Evolutionary conservation across 179 eudicot species (phyloP).

Genomic region (Actinidia polygama): DNA sequence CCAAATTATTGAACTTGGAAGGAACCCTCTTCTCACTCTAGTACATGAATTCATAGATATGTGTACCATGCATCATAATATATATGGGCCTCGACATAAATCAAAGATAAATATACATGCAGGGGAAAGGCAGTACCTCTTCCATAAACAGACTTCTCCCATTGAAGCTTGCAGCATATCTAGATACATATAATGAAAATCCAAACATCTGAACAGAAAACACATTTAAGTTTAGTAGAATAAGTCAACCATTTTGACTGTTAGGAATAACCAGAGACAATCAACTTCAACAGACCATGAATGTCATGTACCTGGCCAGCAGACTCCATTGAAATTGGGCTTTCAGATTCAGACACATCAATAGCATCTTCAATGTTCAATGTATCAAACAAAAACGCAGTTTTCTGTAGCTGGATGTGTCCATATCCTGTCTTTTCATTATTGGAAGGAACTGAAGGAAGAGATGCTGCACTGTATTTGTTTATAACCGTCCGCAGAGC

Average conservation of each 20-base stretch:
- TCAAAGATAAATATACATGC: background rate
- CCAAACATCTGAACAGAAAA: constrained; percentile 66
- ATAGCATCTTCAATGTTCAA: constrained; percentile 37
- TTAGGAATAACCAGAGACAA: background rate
- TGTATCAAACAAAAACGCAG: constrained; percentile 52
- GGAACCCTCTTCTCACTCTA: background rate
- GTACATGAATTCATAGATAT: background rate
- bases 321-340: constrained; percentile 85
- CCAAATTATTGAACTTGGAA: background rate
- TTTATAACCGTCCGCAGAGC: constrained; percentile 66
- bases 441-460: constrained; percentile 65
- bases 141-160: constrained; percentile 62
- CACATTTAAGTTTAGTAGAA: background rate
- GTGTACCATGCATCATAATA: background rate
- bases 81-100: background rate
- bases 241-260: background rate
- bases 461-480: constrained; percentile 50
- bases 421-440: constrained; percentile 75
- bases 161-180: constrained; percentile 46
- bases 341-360: constrained; percentile 50
- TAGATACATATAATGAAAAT: constrained; percentile 65
- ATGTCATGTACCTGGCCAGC: constrained; percentile 67
- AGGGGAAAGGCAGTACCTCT: constrained; percentile 49
- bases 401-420: constrained; percentile 53
- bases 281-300: constrained; percentile 19